Percentiles rank a stretch among this genome's conserved stretches.
phyloP scores from a whole-genome alignment of 768 basidiomycete species.

The Rhizopogon sp. region DNA sequence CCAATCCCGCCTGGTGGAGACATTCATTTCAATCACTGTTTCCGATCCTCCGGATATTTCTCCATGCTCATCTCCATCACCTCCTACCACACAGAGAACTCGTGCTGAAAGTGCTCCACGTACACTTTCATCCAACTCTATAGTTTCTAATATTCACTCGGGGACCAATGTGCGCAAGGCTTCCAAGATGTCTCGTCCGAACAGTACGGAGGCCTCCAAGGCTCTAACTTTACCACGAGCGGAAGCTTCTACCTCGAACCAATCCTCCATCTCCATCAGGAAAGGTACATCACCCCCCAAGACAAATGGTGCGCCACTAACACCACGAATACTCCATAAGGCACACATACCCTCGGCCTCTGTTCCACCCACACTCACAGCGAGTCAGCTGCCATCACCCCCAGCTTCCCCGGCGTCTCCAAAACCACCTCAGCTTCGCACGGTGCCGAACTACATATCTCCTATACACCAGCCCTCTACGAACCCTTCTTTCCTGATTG shows the following conservation, averaged over 20 bases:
- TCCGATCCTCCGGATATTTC: slow-evolving; percentile 17
- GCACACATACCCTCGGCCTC: slow-evolving; percentile 21
- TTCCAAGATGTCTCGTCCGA: slow-evolving; percentile 9
- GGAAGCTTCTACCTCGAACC: slow-evolving; percentile 6
- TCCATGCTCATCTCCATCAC: slow-evolving; percentile 16
- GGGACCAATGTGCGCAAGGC: slow-evolving; percentile 11
- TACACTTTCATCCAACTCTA: neutral
- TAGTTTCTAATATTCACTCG: slow-evolving; percentile 1
- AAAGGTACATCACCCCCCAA: slow-evolving; percentile 15
- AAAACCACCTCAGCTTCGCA: slow-evolving; percentile 9
- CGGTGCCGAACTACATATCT: slow-evolving; percentile 68
- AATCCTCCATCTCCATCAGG: slow-evolving; percentile 8
- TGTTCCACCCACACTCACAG: slow-evolving; percentile 18
- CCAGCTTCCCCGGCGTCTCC: slow-evolving; percentile 13
- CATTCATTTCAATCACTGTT: slow-evolving; percentile 59
- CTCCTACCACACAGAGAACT: slow-evolving; percentile 21
- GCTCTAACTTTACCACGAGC: slow-evolving; percentile 3
- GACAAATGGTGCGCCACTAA: slow-evolving; percentile 9
- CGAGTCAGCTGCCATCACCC: slow-evolving; percentile 17
- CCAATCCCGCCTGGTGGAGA: slow-evolving; percentile 70
- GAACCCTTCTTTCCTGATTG: slow-evolving; percentile 69
- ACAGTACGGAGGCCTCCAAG: slow-evolving; percentile 14
- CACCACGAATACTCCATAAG: slow-evolving; percentile 9
- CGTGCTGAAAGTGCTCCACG: slow-evolving; percentile 23
- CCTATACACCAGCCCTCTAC: slow-evolving; percentile 78